Percentiles rank a stretch among this genome's conserved stretches.
Evolutionary conservation across 495 filamentous ascomycete genomes (phyloP).

Genomic region (Chaetomium tenue): DNA sequence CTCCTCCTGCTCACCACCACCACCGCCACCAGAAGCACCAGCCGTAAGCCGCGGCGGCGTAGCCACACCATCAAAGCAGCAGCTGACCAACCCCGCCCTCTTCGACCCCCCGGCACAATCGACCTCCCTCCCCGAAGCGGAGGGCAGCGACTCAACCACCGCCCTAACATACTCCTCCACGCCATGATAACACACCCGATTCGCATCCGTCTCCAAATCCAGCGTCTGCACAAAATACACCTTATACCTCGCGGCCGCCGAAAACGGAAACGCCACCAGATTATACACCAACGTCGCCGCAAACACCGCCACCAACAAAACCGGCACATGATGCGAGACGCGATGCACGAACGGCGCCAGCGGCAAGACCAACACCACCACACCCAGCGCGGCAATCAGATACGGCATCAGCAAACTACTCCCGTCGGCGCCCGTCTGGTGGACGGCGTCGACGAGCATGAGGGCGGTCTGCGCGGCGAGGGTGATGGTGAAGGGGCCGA

Average conservation of each 20-base stretch:
- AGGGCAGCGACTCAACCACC: constrained; percentile 67
- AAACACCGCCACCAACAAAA: constrained; percentile 71
- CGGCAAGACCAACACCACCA: constrained; percentile 72
- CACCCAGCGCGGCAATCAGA: constrained; percentile 62
- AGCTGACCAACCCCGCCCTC: constrained; percentile 54
- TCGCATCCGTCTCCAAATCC: constrained; percentile 69
- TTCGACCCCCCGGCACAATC: constrained; percentile 39
- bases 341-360: constrained; percentile 83
- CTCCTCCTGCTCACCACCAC: constrained; percentile 52
- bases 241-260: constrained; percentile 72
- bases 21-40: constrained; percentile 31
- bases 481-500: constrained; percentile 73
- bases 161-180: constrained; percentile 67
- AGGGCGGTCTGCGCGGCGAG: constrained; percentile 72
- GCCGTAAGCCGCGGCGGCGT: neutral
- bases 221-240: constrained; percentile 81
- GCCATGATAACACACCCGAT: constrained; percentile 67
- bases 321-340: constrained; percentile 76
- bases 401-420: constrained; percentile 65
- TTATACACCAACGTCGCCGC: constrained; percentile 81
- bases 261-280: constrained; percentile 85
- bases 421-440: constrained; percentile 81
- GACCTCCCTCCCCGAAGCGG: constrained; percentile 60
- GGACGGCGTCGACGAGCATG: constrained; percentile 65
- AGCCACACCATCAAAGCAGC: constrained; percentile 61